Conservation (phyloP, 2,329 filamentous ascomycete genomes). For the Aplosporella prunicola region DNA sequence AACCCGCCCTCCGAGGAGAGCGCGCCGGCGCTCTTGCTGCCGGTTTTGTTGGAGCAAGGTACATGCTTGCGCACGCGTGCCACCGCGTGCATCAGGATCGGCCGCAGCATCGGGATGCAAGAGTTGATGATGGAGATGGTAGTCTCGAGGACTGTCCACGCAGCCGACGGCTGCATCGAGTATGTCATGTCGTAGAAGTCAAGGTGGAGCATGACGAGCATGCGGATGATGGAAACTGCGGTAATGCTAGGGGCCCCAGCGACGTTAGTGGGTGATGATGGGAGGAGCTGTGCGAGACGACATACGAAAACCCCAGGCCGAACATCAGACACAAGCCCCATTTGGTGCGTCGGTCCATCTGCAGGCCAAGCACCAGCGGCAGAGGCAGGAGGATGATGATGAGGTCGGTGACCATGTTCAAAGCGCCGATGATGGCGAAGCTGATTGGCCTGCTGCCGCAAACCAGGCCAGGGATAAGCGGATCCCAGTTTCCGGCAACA, state of each 20-base stretch:
- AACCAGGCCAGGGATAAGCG: constrained; percentile 19
- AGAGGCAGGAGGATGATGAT: background rate
- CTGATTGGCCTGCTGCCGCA: constrained; percentile 21
- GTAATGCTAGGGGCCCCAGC: background rate
- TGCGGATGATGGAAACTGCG: constrained; percentile 1
- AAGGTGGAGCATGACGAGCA: background rate
- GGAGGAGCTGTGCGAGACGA: background rate
- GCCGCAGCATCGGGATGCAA: constrained; percentile 1
- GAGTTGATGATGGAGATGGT: background rate
- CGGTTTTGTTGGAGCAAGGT: too few relatives aligned
- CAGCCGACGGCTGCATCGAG: too few relatives aligned
- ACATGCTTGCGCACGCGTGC: too few relatives aligned
- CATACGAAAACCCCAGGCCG: constrained; percentile 8
- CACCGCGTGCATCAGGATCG: too few relatives aligned
- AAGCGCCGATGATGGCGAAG: constrained; percentile 6
- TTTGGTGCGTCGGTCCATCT: constrained; percentile 6
- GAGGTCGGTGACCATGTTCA: background rate
- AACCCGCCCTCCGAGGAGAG: too few relatives aligned
- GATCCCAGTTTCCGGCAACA: constrained; percentile 29
- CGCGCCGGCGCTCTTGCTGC: too few relatives aligned
- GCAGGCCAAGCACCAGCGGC: background rate
- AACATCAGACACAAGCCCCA: constrained; percentile 6
- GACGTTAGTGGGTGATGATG: too few relatives aligned
- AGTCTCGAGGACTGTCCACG: background rate
- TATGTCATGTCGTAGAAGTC: background rate